Evolutionary conservation across 2,329 filamentous ascomycete genomes (phyloP), one percentile per base, ranked within the genome.

Genomic region (Colletotrichum tamarilloi): DNA sequence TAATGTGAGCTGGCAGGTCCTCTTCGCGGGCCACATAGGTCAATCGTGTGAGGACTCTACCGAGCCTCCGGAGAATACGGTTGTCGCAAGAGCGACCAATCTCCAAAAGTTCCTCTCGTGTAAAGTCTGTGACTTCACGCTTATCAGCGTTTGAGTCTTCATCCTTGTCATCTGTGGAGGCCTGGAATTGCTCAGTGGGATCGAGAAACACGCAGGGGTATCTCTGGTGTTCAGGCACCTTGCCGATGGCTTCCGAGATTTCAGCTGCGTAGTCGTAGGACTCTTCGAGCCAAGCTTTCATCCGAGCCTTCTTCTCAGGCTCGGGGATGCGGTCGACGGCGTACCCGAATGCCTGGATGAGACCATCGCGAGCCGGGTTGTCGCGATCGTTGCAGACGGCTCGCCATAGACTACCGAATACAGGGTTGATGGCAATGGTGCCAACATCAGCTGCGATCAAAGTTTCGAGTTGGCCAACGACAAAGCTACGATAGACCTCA

Each of bases 171-270:
- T 73, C 77, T 0, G 76, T 69, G 1, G 53, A 60, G 4, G 75
- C 22, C 1, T 75, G 66, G 67, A 86, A 86, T 22, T 78, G 77
- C 28, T 85, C 77, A 0, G 87, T 88, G 4, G 87, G 87, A 67
- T 89, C 86, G 7, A 88, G 80, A 74, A 84, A 87, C 4, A 88
- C 83, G 35, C 87, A 85, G 2, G 87, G 87, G 67, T 84, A 88
- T 28, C 78, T 78, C 14, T 85, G 79, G 12, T 79, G 77, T 1
- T 79, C 78, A 0, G 84, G 78, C 1, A 89, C 81, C 0, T 76
- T 63, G 4, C 79, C 74, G 30, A 89, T 82, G 5, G 79, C 73
- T 0, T 81, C 78, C 28, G 80, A 69, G 7, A 88, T 85, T 28
- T 88, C 86, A 5, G 79, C 82, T 0, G 80, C 82, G 73, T 83